Evolutionary conservation across 2,329 filamentous ascomycete genomes (phyloP).

Genomic region (Pseudocercospora crystallina): DNA sequence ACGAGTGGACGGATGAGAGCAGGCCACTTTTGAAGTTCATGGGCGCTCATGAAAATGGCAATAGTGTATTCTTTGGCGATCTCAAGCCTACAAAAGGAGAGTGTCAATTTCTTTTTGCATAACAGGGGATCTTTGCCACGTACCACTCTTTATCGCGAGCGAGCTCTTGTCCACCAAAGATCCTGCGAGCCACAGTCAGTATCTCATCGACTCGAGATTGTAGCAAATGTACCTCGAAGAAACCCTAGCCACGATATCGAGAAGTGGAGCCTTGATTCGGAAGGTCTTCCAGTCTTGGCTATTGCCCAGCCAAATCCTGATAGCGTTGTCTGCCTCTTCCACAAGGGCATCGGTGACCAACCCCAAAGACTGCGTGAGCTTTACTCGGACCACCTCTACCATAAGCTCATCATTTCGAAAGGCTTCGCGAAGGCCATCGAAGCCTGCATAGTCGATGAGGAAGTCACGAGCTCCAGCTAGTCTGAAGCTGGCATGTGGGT

Average conservation of each 20-base stretch:
- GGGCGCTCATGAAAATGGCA: neutral
- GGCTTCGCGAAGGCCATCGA: conserved; percentile 18
- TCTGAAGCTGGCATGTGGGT: conserved; percentile 23
- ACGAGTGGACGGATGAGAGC: conserved; percentile 35
- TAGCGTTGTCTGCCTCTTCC: conserved; percentile 24
- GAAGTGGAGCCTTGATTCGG: conserved; percentile 26
- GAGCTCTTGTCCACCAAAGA: conserved; percentile 39
- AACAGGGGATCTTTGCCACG: too few species aligned
- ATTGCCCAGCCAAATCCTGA: conserved; percentile 24
- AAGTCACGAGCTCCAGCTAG: conserved; percentile 15
- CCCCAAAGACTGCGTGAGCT: conserved; percentile 27
- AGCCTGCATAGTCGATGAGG: conserved; percentile 20
- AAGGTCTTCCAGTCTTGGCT: conserved; percentile 20
- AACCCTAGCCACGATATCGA: conserved; percentile 39
- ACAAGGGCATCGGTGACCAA: conserved; percentile 27
- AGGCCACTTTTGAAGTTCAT: conserved; percentile 29
- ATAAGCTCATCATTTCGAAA: conserved; percentile 14
- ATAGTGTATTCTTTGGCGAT: conserved; percentile 37
- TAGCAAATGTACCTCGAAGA: too few species aligned
- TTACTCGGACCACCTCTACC: conserved; percentile 17
- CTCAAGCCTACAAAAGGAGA: too few species aligned
- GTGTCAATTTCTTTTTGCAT: too few species aligned
- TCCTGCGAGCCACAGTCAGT: too few species aligned
- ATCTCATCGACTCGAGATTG: too few species aligned
- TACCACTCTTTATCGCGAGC: conserved; percentile 41